Conservation (phyloP, 495 filamentous ascomycete species). For the Zalerion maritima region DNA sequence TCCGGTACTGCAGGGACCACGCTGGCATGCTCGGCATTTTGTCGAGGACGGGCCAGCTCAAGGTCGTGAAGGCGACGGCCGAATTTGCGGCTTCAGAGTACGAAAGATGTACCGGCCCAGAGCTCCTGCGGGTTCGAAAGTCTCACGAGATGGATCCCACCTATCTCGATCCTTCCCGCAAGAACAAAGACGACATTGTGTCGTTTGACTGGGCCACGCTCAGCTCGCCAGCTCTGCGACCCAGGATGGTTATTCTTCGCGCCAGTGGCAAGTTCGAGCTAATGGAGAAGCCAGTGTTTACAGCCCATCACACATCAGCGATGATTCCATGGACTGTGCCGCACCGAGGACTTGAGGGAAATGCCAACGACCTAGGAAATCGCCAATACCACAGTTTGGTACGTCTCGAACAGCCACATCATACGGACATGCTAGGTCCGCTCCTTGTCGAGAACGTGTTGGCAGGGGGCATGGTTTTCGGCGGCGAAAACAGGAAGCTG, state of each 20-base stretch:
- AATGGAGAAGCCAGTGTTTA: slow-evolving; percentile 43
- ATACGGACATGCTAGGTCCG: slow-evolving; percentile 26
- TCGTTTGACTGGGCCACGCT: slow-evolving; percentile 75
- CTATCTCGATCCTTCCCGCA: slow-evolving; percentile 28
- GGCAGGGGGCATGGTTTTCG: too few species aligned
- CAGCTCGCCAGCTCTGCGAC: slow-evolving; percentile 42
- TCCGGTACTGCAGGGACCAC: slow-evolving; percentile 65
- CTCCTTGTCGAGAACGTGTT: slow-evolving; percentile 27
- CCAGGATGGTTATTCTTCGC: slow-evolving; percentile 51
- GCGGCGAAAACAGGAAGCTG: too few species aligned
- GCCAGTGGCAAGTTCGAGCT: slow-evolving; percentile 55
- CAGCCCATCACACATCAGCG: slow-evolving; percentile 32
- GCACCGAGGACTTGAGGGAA: slow-evolving; percentile 31
- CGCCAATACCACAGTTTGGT: slow-evolving; percentile 27
- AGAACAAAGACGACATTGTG: slow-evolving; percentile 51
- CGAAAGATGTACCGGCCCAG: slow-evolving; percentile 27
- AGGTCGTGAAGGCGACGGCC: slow-evolving; percentile 52
- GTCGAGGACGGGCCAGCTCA: slow-evolving; percentile 65
- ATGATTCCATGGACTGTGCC: slow-evolving; percentile 32
- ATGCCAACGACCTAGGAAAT: background rate
- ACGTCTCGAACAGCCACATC: slow-evolving; percentile 28
- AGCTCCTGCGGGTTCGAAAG: slow-evolving; percentile 34
- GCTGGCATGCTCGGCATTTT: slow-evolving; percentile 61
- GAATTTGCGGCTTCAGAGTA: slow-evolving; percentile 33
- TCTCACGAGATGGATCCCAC: slow-evolving; percentile 39